Evolutionary conservation across 116 monocot species (phyloP), one percentile per base, ranked within the genome.

Genomic region (Posidonia oceanica): DNA sequence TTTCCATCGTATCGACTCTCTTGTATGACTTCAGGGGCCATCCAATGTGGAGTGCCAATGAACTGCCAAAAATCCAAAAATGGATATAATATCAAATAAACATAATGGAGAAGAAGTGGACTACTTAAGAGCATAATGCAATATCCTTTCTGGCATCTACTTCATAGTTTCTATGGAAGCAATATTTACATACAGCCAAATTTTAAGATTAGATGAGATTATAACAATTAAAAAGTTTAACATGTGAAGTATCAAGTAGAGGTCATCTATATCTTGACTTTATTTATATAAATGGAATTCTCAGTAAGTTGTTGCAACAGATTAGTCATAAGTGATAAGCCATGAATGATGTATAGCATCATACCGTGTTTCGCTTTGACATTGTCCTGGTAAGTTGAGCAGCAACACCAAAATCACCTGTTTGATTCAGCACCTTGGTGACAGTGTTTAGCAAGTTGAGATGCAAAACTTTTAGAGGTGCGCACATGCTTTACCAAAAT

Each of bases 1-100:
- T 99, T 99, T 69, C 98, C 98, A 86, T 99, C 98, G 88, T 93
- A 99, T 13, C 98, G 98, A 64, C 88, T 99, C 72, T 99, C 93
- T 84, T 99, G 98, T 71, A 99, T 99, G 75, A 99, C 98, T 90
- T 99, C 98, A 67, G 98, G 98, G 71, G 98, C 98, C 98, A 99
- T 99, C 98, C 93, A 99, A 78, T 99, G 98, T 38, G 98, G 98
- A 59, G 98, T 99, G 1, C 98, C 98, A 63, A 99, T 99, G 71
- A 99, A 85, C 98, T 99, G 82, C 76, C 82, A 76, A 71, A 78
- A 16, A 4, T 42, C 23, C 61, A 8, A 36, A 22, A 23, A 61
- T 36, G 61, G 10, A 61, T 61, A 0, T 48, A 48, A 10, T 7
- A 10, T 48, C 12, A 48, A 48, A 48, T 48, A 7, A 48, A 48